A percentile compares a stretch with the other conserved stretches of the same genome.
Conservation (phyloP, 495 filamentous ascomycete species). For the Rusavskia elegans region DNA sequence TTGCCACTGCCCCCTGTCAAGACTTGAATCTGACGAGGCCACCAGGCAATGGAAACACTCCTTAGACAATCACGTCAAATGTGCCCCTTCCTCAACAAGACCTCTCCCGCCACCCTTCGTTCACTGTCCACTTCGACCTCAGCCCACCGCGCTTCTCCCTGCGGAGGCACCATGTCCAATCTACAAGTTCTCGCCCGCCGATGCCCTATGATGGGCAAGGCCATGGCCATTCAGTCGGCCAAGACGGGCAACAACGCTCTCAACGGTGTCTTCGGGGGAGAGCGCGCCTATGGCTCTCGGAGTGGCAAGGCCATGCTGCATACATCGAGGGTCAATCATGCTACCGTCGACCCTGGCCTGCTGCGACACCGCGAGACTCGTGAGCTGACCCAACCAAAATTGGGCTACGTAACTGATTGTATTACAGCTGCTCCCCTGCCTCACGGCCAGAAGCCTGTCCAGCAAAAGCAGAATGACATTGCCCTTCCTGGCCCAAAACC, state of each 20-base stretch:
- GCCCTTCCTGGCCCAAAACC: slow-evolving; percentile 24
- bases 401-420: background rate
- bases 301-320: slow-evolving; percentile 58
- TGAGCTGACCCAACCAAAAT: slow-evolving; percentile 17
- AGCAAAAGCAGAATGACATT: slow-evolving; percentile 6
- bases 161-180: slow-evolving; percentile 91
- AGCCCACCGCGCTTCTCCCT: slow-evolving; percentile 50
- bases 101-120: slow-evolving; percentile 75
- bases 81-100: slow-evolving; percentile 94
- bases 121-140: slow-evolving; percentile 73
- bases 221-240: slow-evolving; percentile 75
- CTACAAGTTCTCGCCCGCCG: slow-evolving; percentile 85
- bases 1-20: background rate
- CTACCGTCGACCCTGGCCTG: slow-evolving; percentile 49
- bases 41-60: slow-evolving; percentile 63
- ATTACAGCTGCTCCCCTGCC: slow-evolving; percentile 6
- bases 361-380: slow-evolving; percentile 45
- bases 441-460: slow-evolving; percentile 5
- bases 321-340: slow-evolving; percentile 57
- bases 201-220: slow-evolving; percentile 98
- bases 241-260: slow-evolving; percentile 27
- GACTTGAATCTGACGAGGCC: background rate
- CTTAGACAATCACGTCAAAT: slow-evolving; percentile 86
- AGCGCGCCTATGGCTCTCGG: slow-evolving; percentile 30
- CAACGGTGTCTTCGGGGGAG: slow-evolving; percentile 24